Evolutionary conservation across 306 rosid genomes (phyloP), one percentile per base, ranked within the genome.

Genomic region (Arachis hypogaea): DNA sequence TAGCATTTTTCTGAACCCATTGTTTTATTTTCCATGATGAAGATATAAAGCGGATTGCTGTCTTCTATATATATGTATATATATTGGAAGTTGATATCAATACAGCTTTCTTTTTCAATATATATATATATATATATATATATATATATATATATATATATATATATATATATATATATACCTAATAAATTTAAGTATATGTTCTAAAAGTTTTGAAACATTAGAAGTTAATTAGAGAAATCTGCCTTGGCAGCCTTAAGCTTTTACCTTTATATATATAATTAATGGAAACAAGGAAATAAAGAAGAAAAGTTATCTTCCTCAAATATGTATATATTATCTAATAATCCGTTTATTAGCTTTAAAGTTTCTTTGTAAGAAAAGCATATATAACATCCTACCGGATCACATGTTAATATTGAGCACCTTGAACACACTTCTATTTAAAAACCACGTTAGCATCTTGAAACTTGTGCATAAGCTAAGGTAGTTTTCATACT

Each of bases 331-430:
- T 60, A 49, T 33, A 33, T 33, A 33, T 33, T 33, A 22, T 22
- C 28, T 22, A 22, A 22, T 33, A 33, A 33, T 33, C 38, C 0
- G 38, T 4, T 33, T 33, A 33, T 33, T 2, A 33, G 38, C 69
- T 62, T 69, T 3, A 69, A 9, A 9, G 40, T 80, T 68, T 55
- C 61, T 68, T 16, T 59, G 11, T 5, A 2, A 33, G 16, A 62
- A 70, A 75, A 33, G 59, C 64, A 60, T 61, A 33, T 33, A 33
- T 2, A 4, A n/a, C 60, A 59, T 75, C 42, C 61, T 71, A 80
- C 67, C 80, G 8, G 65, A 60, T 72, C 77, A 80, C 80, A 69
- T 70, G 77, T 63, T 61, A 11, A n/a, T 7, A 33, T 33, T 33
- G 47, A 29, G 56, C 56, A 74, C 55, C 64, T 40, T 63, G 58